Evolutionary conservation across 75 land plant species (phyloP), one percentile per base, ranked within the genome.

Genomic region (Chamaecyparis obtusa): DNA sequence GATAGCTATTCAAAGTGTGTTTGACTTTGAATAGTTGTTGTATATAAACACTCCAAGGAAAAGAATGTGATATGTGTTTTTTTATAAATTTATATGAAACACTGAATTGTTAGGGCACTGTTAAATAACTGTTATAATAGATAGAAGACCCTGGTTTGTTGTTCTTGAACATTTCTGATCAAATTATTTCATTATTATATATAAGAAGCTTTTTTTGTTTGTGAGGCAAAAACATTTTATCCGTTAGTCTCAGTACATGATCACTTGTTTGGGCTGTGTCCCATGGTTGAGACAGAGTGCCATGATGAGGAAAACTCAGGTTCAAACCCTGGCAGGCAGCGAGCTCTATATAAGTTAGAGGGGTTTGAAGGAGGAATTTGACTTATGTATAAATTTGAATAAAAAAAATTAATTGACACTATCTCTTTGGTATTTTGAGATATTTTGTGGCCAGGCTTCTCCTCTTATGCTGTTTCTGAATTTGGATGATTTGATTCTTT

Each of bases 11-110:
- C 51, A 74, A 33, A 33, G 46, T 81, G 83, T 81, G n/a, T 81
- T 44, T 13, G 14, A 80, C 15, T 80, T 41, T 10, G 16, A 81
- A 32, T 81, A 32, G 83, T 46, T 33, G 76, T 32, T 74, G 76
- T 74, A 74, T 74, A 74, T 74, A 71, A 51, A 71, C 75, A 74
- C 10, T 32, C 8, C 76, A 64, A 74, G 76, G 76, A 74, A 74
- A 33, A 33, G 76, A 74, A 32, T 13, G 33, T 74, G 36, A 24
- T 74, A 74, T 6, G 76, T 74, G 13, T 39, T 39, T 39, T 30
- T 72, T 9, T 32, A 10, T 32, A 72, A 72, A 72, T 72, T 72
- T 72, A 9, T 74, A 32, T 33, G 37, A 32, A 74, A 74, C 76
- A 32, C 3, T 33, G 27, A 74, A 32, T 11, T 9, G 36, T 24